Evolutionary conservation across 1,139 yeast genomes (phyloP).

Genomic region (Yamadazyma diddensiae): DNA sequence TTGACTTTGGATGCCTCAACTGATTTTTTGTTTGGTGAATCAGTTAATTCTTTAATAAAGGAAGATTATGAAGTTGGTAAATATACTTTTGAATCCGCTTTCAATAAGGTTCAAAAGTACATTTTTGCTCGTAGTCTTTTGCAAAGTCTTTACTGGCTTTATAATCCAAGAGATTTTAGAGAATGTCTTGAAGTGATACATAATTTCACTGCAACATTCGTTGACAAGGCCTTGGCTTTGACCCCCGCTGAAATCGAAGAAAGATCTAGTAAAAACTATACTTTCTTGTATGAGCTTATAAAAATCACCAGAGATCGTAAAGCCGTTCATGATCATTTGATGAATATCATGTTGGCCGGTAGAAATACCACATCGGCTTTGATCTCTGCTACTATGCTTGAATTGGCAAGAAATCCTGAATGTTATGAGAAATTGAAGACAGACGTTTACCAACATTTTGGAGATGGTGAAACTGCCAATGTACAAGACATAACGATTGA

Average conservation of each 20-base stretch:
- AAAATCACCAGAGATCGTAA: conserved; percentile 46
- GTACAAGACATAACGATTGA: conserved; percentile 33
- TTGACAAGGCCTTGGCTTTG: conserved; percentile 23
- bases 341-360: conserved; percentile 49
- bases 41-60: conserved; percentile 26
- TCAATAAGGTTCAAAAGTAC: conserved; percentile 31
- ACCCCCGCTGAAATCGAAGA: conserved; percentile 27
- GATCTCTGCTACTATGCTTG: conserved; percentile 39
- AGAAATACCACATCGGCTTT: conserved; percentile 53
- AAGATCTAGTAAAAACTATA: conserved; percentile 33
- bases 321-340: conserved; percentile 45
- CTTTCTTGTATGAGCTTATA: conserved; percentile 44
- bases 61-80: conserved; percentile 22
- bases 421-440: conserved; percentile 33
- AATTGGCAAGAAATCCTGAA: conserved; percentile 40
- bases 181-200: conserved; percentile 25
- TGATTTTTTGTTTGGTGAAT: conserved; percentile 49
- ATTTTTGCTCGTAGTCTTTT: conserved; percentile 32
- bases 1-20: conserved; percentile 52
- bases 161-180: conserved; percentile 31
- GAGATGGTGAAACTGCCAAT: conserved; percentile 17
- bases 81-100: conserved; percentile 32
- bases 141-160: conserved; percentile 31
- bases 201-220: conserved; percentile 24
- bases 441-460: conserved; percentile 30